Conservation (phyloP, 1,139 yeast species). For the Sugiyamaella pinicola region DNA sequence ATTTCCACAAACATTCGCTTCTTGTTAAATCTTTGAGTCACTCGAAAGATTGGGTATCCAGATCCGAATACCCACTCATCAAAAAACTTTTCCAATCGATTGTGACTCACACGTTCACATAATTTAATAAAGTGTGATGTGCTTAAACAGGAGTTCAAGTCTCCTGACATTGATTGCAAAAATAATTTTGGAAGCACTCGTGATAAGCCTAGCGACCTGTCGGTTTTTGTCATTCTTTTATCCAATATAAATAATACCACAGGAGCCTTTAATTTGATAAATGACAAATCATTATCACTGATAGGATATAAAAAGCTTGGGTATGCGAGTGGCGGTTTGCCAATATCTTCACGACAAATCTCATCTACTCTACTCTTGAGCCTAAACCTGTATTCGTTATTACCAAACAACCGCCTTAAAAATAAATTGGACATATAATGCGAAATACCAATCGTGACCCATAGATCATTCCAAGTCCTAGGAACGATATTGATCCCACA, state of each 20-base stretch:
- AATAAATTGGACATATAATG: conserved; percentile 80
- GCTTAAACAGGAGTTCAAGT: conserved; percentile 76
- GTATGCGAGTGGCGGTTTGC: conserved; percentile 76
- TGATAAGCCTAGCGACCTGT: conserved; percentile 86
- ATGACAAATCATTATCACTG: conserved; percentile 61
- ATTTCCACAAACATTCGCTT: conserved; percentile 93
- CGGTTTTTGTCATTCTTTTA: conserved; percentile 93
- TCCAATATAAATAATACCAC: conserved; percentile 82
- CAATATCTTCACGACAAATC: conserved; percentile 72
- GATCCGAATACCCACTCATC: conserved; percentile 91
- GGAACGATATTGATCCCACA: conserved; percentile 92
- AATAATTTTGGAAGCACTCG: conserved; percentile 90
- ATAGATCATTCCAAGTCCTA: conserved; percentile 73
- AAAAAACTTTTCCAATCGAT: conserved; percentile 78
- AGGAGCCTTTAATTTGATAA: conserved; percentile 79
- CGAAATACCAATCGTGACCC: conserved; percentile 90
- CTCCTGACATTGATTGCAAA: conserved; percentile 95
- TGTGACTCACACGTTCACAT: conserved; percentile 92
- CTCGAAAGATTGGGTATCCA: conserved; percentile 86
- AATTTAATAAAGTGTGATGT: conserved; percentile 86
- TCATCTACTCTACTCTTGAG: conserved; percentile 65
- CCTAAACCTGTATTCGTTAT: conserved; percentile 74
- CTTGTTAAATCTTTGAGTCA: conserved; percentile 89
- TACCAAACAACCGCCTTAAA: conserved; percentile 71
- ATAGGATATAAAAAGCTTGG: conserved; percentile 68